These are phyloP conservation scores for Cryptosporidium canis DNA, from an alignment of 169 alveolate species.

Conservation along the genomic window DNA sequence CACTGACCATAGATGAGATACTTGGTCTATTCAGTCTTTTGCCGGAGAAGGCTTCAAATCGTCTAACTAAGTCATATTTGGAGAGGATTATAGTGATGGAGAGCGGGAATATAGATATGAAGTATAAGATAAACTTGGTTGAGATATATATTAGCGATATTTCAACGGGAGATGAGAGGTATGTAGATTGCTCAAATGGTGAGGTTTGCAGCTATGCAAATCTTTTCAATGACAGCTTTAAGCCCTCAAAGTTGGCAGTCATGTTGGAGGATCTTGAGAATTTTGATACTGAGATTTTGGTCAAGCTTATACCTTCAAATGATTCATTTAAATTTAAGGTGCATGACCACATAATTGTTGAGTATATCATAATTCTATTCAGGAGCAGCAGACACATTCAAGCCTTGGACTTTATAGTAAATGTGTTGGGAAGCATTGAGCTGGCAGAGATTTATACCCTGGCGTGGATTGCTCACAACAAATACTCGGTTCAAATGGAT, in stretches of 20 bases:
- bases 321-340: neutral
- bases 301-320: neutral
- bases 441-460: constrained; percentile 59
- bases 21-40: constrained; percentile 22
- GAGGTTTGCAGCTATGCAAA: neutral
- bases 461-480: constrained; percentile 43
- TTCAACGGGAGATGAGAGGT: neutral
- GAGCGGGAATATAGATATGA: constrained; percentile 12
- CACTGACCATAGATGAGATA: constrained; percentile 45
- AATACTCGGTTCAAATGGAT: neutral
- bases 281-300: constrained; percentile 1
- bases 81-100: constrained; percentile 20
- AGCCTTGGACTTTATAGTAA: constrained; percentile 29
- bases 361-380: constrained; percentile 38
- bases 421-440: constrained; percentile 5
- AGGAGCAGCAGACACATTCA: constrained; percentile 12
- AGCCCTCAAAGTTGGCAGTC: constrained; percentile 14
- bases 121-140: constrained; percentile 20
- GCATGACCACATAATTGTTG: constrained; percentile 30
- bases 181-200: neutral
- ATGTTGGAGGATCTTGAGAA: constrained; percentile 36
- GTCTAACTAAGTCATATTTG: constrained; percentile 34
- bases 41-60: neutral
- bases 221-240: constrained; percentile 3
- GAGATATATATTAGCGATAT: constrained; percentile 45